Evolutionary conservation across 2,329 filamentous ascomycete genomes (phyloP), one percentile per base, ranked within the genome.

Genomic region (Epichloe aotearoae): DNA sequence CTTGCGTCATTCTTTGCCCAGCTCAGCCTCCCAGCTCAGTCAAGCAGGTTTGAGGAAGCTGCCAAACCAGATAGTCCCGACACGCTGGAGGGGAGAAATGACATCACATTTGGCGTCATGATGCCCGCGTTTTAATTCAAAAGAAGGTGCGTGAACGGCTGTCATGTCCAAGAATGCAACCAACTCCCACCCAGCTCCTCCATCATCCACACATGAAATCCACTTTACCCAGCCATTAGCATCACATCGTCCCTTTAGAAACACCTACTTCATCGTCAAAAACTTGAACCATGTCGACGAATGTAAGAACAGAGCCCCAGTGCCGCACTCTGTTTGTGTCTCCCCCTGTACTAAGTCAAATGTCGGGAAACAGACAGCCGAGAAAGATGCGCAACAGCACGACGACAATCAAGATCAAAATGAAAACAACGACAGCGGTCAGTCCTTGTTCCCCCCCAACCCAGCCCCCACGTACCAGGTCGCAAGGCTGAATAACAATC

Each of bases 371-470:
- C 33, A 45, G 20, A 38, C 49, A 20, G 33, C 39, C 23, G 42
- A 51, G 42, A 46, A 51, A 37, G 44, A 51, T 10, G 26, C 26
- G 37, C 17, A 51, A 8, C 40, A 54, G 26, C 26, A 10, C 8
- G 3, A 11, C 26, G 8, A 30, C 26, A 47, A 44, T 17, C 45
- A 52, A 36, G 34, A 53, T 38, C 36, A 38, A n/a, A n/a, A 38
- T 38, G 7, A 6, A 14, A n/a, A 38, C 36, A 38, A 38, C n/a
- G 36, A 14, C 14, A 38, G 36, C 36, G 36, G 36, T 38, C 36
- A 38, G 36, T 38, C n/a, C n/a, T 7, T 30, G 3, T 30, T 11
- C 1, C 8, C 10, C 10, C 26, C 14, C 36, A 38, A n/a, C n/a
- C 7, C 14, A 14, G 12, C 12, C 36, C 36, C 14, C 14, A 2